Evolutionary conservation across 1,139 yeast genomes (phyloP).

Genomic region (Lodderomyces elongisporus): DNA sequence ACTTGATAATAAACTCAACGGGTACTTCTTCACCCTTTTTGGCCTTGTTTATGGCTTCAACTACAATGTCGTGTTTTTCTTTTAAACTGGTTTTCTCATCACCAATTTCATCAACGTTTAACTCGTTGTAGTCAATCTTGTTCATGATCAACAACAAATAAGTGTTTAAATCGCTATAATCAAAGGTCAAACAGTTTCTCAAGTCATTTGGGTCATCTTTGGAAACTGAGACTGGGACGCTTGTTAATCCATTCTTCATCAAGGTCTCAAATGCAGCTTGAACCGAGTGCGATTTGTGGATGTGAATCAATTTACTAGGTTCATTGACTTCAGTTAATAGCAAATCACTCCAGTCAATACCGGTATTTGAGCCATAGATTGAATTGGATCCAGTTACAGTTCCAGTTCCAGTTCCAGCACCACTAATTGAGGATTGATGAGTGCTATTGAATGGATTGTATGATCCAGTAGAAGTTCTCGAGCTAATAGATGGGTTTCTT

Average conservation of each 20-base stretch:
- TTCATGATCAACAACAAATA: constrained; percentile 73
- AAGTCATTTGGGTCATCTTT: constrained; percentile 22
- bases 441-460: constrained; percentile 7
- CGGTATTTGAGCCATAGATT: constrained; percentile 10
- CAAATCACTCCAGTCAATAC: constrained; percentile 69
- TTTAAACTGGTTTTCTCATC: constrained; percentile 13
- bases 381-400: not conserved
- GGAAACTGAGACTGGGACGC: constrained; percentile 65
- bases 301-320: constrained; percentile 67
- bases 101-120: constrained; percentile 24
- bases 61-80: constrained; percentile 24
- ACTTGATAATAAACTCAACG: constrained; percentile 68
- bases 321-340: constrained; percentile 71
- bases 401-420: not conserved
- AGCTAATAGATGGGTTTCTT: constrained; percentile 38
- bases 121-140: constrained; percentile 44
- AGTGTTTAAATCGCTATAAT: constrained; percentile 86
- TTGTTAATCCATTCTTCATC: constrained; percentile 66
- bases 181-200: constrained; percentile 71
- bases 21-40: constrained; percentile 70
- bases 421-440: constrained; percentile 2
- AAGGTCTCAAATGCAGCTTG: constrained; percentile 84
- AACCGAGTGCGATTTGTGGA: constrained; percentile 60
- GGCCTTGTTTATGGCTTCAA: constrained; percentile 42
- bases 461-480: constrained; percentile 20